A percentile compares a stretch with the other conserved stretches of the same genome.
These are phyloP conservation scores for Agrocybe chaxingu DNA, from an alignment of 768 basidiomycete species.

Conservation along the genomic window DNA sequence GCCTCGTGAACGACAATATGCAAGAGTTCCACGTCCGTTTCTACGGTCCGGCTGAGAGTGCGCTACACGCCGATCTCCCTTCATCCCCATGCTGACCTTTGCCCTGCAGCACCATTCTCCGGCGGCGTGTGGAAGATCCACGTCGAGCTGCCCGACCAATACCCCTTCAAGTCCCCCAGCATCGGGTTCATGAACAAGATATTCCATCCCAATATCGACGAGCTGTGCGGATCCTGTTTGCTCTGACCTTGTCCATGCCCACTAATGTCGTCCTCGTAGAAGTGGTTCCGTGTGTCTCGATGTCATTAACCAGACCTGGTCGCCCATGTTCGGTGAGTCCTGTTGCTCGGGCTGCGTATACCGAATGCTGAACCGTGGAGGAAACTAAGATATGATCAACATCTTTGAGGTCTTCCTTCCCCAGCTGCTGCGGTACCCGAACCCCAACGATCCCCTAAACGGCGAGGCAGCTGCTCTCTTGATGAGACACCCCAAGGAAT, in stretches of 20 bases:
- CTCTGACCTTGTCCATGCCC: conserved; percentile 2
- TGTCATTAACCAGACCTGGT: conserved; percentile 99
- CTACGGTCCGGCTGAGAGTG: conserved; percentile 92
- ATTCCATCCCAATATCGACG: conserved; percentile 99
- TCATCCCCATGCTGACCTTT: not conserved
- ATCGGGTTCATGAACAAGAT: conserved; percentile 99
- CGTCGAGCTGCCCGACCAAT: conserved; percentile 97
- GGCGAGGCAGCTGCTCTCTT: conserved; percentile 96
- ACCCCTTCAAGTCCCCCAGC: conserved; percentile 97
- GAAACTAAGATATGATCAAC: conserved; percentile 88
- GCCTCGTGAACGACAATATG: conserved; percentile 97
- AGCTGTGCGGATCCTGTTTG: conserved; percentile 63
- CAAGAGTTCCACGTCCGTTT: conserved; percentile 98
- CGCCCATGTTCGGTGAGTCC: conserved; percentile 95
- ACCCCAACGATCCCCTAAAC: conserved; percentile 96
- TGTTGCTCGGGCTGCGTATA: not conserved
- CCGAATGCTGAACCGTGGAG: not conserved
- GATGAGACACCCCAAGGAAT: conserved; percentile 96
- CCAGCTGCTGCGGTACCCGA: conserved; percentile 95
- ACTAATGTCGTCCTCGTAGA: conserved; percentile 34
- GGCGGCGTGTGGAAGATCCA: conserved; percentile 99
- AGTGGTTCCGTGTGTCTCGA: conserved; percentile 98
- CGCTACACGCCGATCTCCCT: conserved; percentile 21
- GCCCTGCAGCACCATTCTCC: conserved; percentile 86
- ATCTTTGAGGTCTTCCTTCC: conserved; percentile 99